phyloP scores from a whole-genome alignment of 805 yeast species.

The Wickerhamiella nectarea region DNA sequence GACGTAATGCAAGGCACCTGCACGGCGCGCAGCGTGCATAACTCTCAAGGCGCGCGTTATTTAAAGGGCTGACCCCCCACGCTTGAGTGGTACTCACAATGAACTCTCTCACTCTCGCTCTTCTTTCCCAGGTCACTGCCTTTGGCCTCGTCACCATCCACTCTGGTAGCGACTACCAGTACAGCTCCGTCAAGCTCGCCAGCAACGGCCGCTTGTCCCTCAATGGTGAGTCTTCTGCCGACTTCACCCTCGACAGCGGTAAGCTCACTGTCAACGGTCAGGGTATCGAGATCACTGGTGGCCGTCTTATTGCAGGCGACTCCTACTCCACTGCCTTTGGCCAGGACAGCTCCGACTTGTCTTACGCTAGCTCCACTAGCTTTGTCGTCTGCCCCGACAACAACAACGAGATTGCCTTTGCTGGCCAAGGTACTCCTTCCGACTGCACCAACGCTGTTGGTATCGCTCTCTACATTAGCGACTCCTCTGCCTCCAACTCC shows the following conservation, averaged over 20 bases:
- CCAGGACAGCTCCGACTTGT: neutral
- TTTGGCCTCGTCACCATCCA: conserved; percentile 1
- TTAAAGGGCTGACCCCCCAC: neutral
- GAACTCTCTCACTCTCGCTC: conserved; percentile 5
- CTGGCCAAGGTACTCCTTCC: neutral
- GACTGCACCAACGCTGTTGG: neutral
- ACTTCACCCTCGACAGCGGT: neutral
- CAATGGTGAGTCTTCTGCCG: conserved; percentile 3
- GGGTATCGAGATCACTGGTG: neutral
- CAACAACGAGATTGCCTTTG: neutral
- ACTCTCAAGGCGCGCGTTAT: neutral
- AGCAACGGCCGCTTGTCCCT: neutral
- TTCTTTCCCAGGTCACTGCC: conserved; percentile 2
- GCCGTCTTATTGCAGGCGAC: neutral
- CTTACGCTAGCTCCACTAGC: neutral
- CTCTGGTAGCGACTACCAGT: conserved; percentile 4
- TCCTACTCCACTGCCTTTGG: neutral
- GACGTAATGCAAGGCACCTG: no score
- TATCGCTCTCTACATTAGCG: neutral
- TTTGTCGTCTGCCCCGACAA: neutral
- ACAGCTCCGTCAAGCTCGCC: conserved; percentile 1
- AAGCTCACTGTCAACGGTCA: neutral
- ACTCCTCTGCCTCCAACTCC: conserved; percentile 9
- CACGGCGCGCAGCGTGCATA: neutral
- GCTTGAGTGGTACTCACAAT: no score